Percentiles rank a stretch among this genome's conserved stretches.
These are phyloP conservation scores for Aspergillus unguis DNA, from an alignment of 2,329 filamentous ascomycete genomes.

Conservation along the genomic window DNA sequence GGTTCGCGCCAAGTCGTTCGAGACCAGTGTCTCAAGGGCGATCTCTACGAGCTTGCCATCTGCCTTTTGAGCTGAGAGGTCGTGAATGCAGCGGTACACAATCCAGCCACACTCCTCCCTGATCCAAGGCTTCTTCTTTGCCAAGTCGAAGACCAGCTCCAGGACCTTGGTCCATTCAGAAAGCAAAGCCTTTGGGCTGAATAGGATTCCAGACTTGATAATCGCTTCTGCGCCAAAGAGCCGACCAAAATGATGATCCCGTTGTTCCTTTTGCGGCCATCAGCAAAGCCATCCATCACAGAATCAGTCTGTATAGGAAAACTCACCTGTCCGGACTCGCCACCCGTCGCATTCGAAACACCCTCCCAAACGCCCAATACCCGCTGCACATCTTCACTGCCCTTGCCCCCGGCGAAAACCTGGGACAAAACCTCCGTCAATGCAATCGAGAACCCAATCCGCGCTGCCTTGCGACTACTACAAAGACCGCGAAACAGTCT, in stretches of 20 bases:
- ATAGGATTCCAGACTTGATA: slow-evolving; percentile 71
- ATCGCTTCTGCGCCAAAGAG: slow-evolving; percentile 86
- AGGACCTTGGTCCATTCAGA: slow-evolving; percentile 60
- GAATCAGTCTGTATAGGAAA: background rate
- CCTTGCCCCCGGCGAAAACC: slow-evolving; percentile 52
- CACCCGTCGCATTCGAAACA: slow-evolving; percentile 51
- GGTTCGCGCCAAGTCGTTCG: slow-evolving; percentile 69
- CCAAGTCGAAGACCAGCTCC: slow-evolving; percentile 68
- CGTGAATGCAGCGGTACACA: slow-evolving; percentile 67
- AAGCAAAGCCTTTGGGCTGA: slow-evolving; percentile 53
- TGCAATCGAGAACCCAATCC: slow-evolving; percentile 85
- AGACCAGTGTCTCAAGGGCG: slow-evolving; percentile 61
- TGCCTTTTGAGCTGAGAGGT: slow-evolving; percentile 42
- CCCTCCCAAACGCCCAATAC: slow-evolving; percentile 52
- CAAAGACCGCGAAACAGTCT: slow-evolving; percentile 82
- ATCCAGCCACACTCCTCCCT: slow-evolving; percentile 83
- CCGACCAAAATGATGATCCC: slow-evolving; percentile 79
- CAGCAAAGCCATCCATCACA: slow-evolving; percentile 21
- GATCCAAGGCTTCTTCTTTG: slow-evolving; percentile 82
- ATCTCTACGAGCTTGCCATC: slow-evolving; percentile 53
- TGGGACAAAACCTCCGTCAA: slow-evolving; percentile 76
- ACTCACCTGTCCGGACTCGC: slow-evolving; percentile 53
- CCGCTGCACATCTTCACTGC: slow-evolving; percentile 35
- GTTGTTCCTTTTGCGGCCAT: slow-evolving; percentile 66
- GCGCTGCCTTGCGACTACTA: slow-evolving; percentile 82